Percentiles rank a stretch among this genome's conserved stretches.
Evolutionary conservation across 1,139 yeast genomes (phyloP).

Genomic region (Candida smagusa): DNA sequence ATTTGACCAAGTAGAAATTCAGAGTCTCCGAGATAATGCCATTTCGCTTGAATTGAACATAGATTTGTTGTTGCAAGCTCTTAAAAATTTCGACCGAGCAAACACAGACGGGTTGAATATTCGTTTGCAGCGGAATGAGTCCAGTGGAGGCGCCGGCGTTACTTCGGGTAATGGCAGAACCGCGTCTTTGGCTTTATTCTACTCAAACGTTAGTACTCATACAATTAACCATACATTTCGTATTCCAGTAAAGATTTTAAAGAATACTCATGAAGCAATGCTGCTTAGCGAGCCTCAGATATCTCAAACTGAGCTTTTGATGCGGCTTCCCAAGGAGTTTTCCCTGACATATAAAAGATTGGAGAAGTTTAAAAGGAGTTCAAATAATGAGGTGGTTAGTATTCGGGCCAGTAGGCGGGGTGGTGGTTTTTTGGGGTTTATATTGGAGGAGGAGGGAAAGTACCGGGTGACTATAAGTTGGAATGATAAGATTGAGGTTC

Average conservation of each 20-base stretch:
- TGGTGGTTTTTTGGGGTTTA: slow-evolving; percentile 45
- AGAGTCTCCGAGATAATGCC: slow-evolving; percentile 43
- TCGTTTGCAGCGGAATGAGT: slow-evolving; percentile 48
- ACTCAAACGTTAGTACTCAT: slow-evolving; percentile 34
- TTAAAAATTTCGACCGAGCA: slow-evolving; percentile 52
- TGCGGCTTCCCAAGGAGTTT: slow-evolving; percentile 49
- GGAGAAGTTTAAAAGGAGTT: slow-evolving; percentile 50
- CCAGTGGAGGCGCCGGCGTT: slow-evolving; percentile 25
- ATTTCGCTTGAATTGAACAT: slow-evolving; percentile 55
- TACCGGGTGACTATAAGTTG: slow-evolving; percentile 54
- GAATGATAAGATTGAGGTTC: slow-evolving; percentile 47
- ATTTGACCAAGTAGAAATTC: slow-evolving; percentile 49
- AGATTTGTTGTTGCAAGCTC: slow-evolving; percentile 52
- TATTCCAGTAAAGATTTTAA: slow-evolving; percentile 54
- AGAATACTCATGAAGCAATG: slow-evolving; percentile 40
- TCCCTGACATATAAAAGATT: slow-evolving; percentile 47
- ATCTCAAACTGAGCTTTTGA: slow-evolving; percentile 43
- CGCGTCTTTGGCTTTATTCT: slow-evolving; percentile 53
- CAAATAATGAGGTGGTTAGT: slow-evolving; percentile 29
- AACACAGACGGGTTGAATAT: slow-evolving; percentile 50
- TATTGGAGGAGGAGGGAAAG: slow-evolving; percentile 52
- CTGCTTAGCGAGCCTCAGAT: slow-evolving; percentile 48
- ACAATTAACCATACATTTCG: slow-evolving; percentile 55
- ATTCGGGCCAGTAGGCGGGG: slow-evolving; percentile 31
- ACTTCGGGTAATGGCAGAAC: slow-evolving; percentile 32